phyloP scores from a whole-genome alignment of 257 asterid species.

The Solanum chmielewskii region DNA sequence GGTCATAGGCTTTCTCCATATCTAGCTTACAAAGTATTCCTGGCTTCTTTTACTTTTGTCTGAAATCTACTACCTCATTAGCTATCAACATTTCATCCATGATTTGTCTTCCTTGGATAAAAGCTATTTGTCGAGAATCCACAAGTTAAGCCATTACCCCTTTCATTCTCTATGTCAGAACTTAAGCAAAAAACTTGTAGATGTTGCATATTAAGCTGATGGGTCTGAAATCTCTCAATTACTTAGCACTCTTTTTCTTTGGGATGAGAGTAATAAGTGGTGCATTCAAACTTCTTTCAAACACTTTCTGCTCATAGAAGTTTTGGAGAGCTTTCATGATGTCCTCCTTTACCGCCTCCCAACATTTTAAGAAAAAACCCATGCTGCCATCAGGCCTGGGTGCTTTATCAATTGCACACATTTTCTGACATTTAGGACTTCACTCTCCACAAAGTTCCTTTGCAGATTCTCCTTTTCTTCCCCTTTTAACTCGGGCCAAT shows the following conservation, averaged over 20 bases:
- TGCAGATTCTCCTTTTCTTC: neutral
- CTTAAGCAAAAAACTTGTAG: neutral
- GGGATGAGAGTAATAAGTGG: neutral
- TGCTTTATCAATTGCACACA: neutral
- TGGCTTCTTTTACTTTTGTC: neutral
- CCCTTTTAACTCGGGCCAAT: neutral
- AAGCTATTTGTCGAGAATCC: neutral
- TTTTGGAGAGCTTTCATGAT: neutral
- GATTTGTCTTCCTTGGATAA: neutral
- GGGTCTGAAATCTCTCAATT: neutral
- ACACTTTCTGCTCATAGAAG: neutral
- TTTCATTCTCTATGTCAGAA: neutral
- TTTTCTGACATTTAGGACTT: neutral
- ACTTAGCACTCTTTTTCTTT: neutral
- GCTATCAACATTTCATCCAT: neutral
- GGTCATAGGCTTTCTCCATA: neutral
- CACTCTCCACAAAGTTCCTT: neutral
- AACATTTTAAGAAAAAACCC: neutral
- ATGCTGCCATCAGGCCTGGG: neutral
- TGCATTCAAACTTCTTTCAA: neutral
- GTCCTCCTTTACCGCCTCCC: neutral
- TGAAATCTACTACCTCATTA: neutral
- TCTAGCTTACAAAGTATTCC: neutral
- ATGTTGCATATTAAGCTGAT: neutral
- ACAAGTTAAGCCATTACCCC: neutral